phyloP scores from a whole-genome alignment of 345 rosid genomes.

The Luvunga scandens region DNA sequence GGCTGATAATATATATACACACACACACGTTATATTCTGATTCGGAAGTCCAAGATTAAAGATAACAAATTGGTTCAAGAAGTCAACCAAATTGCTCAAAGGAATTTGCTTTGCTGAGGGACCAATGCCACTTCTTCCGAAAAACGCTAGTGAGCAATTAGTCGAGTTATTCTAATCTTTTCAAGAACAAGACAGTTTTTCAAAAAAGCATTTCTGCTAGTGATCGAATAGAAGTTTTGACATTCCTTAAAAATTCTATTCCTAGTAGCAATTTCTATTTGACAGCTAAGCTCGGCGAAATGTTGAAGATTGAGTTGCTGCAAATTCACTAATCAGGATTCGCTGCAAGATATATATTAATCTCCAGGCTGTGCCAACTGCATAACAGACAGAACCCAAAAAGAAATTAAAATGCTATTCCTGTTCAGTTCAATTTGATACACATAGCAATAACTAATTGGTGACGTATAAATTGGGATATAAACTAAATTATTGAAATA shows the following conservation, averaged over 20 bases:
- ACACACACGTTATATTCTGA: neutral
- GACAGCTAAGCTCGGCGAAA: neutral
- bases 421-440: too few relatives aligned
- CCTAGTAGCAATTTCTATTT: neutral
- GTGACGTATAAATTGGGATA: too few relatives aligned
- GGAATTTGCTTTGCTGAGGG: neutral
- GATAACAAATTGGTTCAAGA: neutral
- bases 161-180: neutral
- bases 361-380: too few relatives aligned
- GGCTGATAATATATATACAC: too few relatives aligned
- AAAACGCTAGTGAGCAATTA: neutral
- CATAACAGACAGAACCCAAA: too few relatives aligned
- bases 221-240: neutral
- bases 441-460: too few relatives aligned
- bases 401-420: too few relatives aligned
- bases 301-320: neutral
- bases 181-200: neutral
- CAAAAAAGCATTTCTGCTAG: neutral
- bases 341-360: too few relatives aligned
- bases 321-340: neutral
- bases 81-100: slow-evolving; percentile 11
- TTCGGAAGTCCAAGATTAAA: slow-evolving; percentile 17
- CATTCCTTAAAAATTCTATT: neutral
- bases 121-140: neutral
- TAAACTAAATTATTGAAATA: too few relatives aligned